phyloP scores from a whole-genome alignment of 768 basidiomycete species.

The Hortiboletus flavorubellus region DNA sequence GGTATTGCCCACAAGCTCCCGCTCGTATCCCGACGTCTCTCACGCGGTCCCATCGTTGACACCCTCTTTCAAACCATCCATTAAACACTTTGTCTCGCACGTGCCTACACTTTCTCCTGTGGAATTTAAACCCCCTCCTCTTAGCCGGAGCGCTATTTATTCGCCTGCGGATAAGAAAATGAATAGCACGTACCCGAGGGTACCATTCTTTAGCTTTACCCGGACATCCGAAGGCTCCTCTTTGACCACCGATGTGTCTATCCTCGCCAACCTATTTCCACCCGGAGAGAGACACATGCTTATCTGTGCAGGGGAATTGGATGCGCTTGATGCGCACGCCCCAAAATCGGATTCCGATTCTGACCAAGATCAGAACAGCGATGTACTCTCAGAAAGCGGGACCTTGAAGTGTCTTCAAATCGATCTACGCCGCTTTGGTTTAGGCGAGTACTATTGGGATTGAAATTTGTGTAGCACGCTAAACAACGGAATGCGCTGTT shows the following conservation, averaged over 20 bases:
- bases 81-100: constrained; percentile 37
- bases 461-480: neutral
- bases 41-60: constrained; percentile 27
- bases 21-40: constrained; percentile 43
- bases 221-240: constrained; percentile 74
- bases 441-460: constrained; percentile 44
- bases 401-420: constrained; percentile 70
- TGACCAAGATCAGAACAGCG: constrained; percentile 39
- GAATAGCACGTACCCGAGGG: constrained; percentile 16
- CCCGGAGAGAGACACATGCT: constrained; percentile 71
- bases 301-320: constrained; percentile 68
- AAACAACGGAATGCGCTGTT: constrained; percentile 5
- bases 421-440: constrained; percentile 66
- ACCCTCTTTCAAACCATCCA: constrained; percentile 35
- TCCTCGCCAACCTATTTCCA: constrained; percentile 69
- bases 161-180: constrained; percentile 16
- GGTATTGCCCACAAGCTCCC: constrained; percentile 37
- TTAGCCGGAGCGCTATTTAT: constrained; percentile 7
- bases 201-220: constrained; percentile 81
- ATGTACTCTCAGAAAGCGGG: constrained; percentile 33
- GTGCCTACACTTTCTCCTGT: constrained; percentile 32
- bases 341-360: constrained; percentile 32
- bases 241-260: constrained; percentile 64
- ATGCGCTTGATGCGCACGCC: constrained; percentile 45
- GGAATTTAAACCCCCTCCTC: constrained; percentile 9